Evolutionary conservation across 441 rosid genomes (phyloP).

Genomic region (Cnidoscolus chayamansa): DNA sequence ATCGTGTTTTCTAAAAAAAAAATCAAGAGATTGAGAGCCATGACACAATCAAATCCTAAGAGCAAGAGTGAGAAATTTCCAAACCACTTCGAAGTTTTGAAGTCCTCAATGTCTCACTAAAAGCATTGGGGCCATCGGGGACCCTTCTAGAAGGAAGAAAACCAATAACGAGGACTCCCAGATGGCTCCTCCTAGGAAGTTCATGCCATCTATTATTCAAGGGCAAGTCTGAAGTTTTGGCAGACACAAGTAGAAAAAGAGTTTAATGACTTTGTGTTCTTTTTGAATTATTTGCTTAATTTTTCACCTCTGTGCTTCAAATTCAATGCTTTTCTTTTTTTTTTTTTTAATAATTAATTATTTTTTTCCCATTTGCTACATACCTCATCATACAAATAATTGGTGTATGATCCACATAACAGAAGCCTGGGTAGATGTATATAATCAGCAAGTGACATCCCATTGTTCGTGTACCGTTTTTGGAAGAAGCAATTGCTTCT

Average conservation of each 20-base stretch:
- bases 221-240: conserved; percentile 61
- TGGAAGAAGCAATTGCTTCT: conserved; percentile 5
- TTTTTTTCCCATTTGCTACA: conserved; percentile 23
- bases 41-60: conserved; percentile 57
- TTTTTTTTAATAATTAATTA: not conserved
- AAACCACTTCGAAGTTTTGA: conserved; percentile 29
- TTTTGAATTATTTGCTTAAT: conserved; percentile 16
- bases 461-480: conserved; percentile 27
- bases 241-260: conserved; percentile 32
- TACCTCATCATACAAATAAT: conserved; percentile 19
- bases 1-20: conserved; percentile 4
- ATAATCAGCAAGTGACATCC: conserved; percentile 24
- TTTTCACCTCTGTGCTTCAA: not conserved
- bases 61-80: conserved; percentile 97
- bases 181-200: conserved; percentile 45
- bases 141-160: conserved; percentile 47
- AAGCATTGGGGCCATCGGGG: conserved; percentile 35
- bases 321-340: conserved; percentile 16
- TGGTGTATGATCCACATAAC: conserved; percentile 21
- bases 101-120: conserved; percentile 35
- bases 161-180: conserved; percentile 42
- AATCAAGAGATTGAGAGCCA: conserved; percentile 65
- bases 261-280: not conserved
- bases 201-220: conserved; percentile 49
- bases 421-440: conserved; percentile 13